phyloP scores from a whole-genome alignment of 306 rosid species.

The Trichosanthes truncata region DNA sequence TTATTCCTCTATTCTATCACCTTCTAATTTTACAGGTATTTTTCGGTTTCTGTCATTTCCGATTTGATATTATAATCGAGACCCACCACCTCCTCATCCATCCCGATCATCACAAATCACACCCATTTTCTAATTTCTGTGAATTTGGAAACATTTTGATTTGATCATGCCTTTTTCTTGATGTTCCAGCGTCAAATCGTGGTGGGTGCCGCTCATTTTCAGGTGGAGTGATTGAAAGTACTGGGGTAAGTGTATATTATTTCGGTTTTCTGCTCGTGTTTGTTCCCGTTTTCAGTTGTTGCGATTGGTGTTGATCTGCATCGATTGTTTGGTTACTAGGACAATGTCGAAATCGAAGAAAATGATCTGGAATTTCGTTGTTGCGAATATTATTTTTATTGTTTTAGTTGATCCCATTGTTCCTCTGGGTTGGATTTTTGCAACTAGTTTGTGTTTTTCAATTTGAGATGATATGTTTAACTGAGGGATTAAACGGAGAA shows the following conservation, averaged over 20 bases:
- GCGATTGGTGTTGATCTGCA: neutral
- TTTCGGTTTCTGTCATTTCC: neutral
- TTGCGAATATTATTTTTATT: neutral
- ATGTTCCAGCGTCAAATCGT: neutral
- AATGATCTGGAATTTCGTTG: neutral
- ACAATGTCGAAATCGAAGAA: neutral
- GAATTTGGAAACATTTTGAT: neutral
- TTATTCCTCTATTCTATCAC: neutral
- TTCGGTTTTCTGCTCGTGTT: neutral
- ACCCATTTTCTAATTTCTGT: neutral
- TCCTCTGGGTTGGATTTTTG: neutral
- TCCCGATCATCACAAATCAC: neutral
- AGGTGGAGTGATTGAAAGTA: neutral
- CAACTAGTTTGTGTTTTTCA: neutral
- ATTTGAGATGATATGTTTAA: neutral
- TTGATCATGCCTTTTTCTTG: neutral
- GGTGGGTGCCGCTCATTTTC: neutral
- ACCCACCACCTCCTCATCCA: neutral
- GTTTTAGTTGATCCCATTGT: neutral
- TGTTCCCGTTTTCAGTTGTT: neutral
- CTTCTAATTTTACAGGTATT: neutral
- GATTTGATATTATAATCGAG: neutral
- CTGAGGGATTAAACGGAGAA: neutral
- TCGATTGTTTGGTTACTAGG: constrained; percentile 4
- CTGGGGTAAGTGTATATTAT: neutral